Base-by-base conservation (phyloP, 805 yeast species). In the Lachancea kluyveri region DNA sequence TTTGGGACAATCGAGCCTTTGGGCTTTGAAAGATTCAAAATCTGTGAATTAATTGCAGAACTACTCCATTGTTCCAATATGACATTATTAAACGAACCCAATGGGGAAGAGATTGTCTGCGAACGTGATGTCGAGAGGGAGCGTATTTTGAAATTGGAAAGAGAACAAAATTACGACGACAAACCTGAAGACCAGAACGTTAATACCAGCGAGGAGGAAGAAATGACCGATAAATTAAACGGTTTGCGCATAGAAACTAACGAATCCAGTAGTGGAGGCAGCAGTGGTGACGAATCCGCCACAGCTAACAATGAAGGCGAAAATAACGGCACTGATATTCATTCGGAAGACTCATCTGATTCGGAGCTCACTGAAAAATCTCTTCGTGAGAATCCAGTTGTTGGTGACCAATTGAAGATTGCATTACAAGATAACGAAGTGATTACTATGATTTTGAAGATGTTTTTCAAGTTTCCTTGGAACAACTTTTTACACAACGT, bases 21-120 rank as follows among this genome's bases (percentile, higher is more conserved):
- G 17, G 98, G 98, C 1, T 85, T 92, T 57, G 95, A 92, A 48
- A 70, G 94, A 43, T 92, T 92, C 61, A 85, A 90, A 49, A 73
- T 92, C 12, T 82, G 96, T 46, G 98, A 92, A 60, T 67, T 92
- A 24, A 78, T 90, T 26, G 98, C 98, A 0, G 98, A 92, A 52
- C 67, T 92, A 26, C 65, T 92, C 31, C 98, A 92, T 59, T 92
- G 98, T 53, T 86, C 96, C 8, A 92, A 92, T 59, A 92, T 92
- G 95, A 84, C 83, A 3, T 65, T 92, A 17, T 68, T 92, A 36
- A 92, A 90, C 55, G 88, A 88, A 39, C 74, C 72, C 20, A 66
- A 70, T 22, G 88, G 88, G 31, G 78, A 84, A 50, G 64, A 65
- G 27, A 68, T 86, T 20, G 73, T 87, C 16, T 55, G 62, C 21